Conservation (phyloP, 2,329 filamentous ascomycete species). For the Penicillium sp. region DNA sequence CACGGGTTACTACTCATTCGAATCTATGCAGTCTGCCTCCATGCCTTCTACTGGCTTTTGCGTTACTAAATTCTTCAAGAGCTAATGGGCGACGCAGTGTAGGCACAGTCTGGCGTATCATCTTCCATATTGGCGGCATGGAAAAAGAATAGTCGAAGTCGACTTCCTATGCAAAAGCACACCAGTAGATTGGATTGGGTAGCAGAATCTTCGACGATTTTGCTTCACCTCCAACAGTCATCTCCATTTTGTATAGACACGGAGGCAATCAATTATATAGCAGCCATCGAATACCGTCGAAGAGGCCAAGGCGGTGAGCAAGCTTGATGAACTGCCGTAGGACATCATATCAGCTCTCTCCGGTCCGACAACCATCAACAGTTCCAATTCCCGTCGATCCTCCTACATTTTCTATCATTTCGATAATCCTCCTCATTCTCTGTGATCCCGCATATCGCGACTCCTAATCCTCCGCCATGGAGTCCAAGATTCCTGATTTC, state of each 20-base stretch:
- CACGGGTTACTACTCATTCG: too few species aligned
- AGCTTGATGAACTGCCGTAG: conserved; percentile 12
- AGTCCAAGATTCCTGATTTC: conserved; percentile 86
- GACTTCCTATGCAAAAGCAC: too few species aligned
- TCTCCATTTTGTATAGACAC: neutral
- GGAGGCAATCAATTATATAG: neutral
- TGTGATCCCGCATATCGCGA: neutral
- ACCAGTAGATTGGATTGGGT: too few species aligned
- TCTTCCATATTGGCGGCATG: too few species aligned
- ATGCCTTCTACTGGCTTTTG: too few species aligned
- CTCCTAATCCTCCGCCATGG: conserved; percentile 59
- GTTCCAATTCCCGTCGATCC: conserved; percentile 7
- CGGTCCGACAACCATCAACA: conserved; percentile 13
- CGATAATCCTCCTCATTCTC: neutral
- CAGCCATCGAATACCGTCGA: conserved; percentile 4
- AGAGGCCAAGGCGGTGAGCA: conserved; percentile 9
- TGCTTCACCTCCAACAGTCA: too few species aligned
- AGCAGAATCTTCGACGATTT: too few species aligned
- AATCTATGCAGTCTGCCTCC: too few species aligned
- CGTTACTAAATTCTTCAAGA: too few species aligned
- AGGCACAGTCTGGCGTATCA: too few species aligned
- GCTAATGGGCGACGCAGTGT: too few species aligned
- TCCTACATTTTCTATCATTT: conserved; percentile 5
- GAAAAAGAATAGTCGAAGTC: too few species aligned
- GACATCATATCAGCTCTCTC: conserved; percentile 15